These are phyloP conservation scores for Boletus semigastroideus DNA, from an alignment of 1,284 basidiomycete species.

Conservation along the genomic window DNA sequence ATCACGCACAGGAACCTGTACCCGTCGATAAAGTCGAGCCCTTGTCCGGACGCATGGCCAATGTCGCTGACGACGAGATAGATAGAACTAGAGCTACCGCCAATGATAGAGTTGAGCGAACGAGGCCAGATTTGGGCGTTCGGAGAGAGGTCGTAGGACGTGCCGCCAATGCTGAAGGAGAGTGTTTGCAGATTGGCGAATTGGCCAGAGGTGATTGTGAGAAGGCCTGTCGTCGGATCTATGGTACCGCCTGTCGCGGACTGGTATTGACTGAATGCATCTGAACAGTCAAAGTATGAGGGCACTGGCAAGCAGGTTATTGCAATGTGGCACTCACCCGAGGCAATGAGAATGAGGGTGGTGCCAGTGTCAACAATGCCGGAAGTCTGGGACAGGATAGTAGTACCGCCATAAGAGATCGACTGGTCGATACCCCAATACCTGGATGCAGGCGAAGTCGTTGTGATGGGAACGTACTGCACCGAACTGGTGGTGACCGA, in stretches of 20 bases:
- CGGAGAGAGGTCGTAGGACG: slow-evolving; percentile 38
- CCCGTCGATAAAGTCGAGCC: neutral
- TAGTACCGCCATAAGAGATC: slow-evolving; percentile 41
- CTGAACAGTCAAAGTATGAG: no score
- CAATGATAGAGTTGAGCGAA: slow-evolving; percentile 41
- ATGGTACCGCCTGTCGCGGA: slow-evolving; percentile 47
- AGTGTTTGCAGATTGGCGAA: no score
- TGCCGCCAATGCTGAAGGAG: slow-evolving; percentile 30
- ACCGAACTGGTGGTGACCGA: neutral
- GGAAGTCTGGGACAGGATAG: slow-evolving; percentile 39
- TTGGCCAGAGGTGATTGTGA: slow-evolving; percentile 41
- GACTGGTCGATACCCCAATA: neutral
- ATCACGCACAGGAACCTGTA: slow-evolving; percentile 20
- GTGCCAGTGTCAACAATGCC: slow-evolving; percentile 42
- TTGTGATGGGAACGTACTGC: neutral
- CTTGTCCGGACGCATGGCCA: accelerated
- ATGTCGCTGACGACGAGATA: slow-evolving; percentile 35
- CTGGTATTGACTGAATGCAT: slow-evolving; percentile 52
- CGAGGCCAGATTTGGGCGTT: slow-evolving; percentile 58
- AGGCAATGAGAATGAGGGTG: slow-evolving; percentile 43
- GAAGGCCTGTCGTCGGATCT: slow-evolving; percentile 45
- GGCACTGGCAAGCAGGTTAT: no score
- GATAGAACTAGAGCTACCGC: slow-evolving; percentile 38
- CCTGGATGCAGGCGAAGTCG: neutral
- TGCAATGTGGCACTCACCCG: slow-evolving; percentile 30